Percentiles rank a stretch among this genome's conserved stretches.
phyloP scores from a whole-genome alignment of 371 early-diverging fungal genomes.

The Mucor racemosus region DNA sequence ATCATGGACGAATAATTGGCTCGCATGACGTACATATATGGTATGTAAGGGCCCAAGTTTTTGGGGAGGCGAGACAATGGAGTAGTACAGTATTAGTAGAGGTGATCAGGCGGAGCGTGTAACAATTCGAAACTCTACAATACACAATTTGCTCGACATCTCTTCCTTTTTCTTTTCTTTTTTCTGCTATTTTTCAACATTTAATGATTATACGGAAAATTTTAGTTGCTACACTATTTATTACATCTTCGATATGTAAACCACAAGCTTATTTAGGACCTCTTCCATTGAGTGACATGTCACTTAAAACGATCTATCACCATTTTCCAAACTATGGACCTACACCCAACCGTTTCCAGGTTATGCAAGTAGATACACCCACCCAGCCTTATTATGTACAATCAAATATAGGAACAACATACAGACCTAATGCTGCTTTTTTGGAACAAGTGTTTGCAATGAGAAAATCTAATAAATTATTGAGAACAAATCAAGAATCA shows the following conservation, averaged over 20 bases:
- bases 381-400: neutral
- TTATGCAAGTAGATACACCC: neutral
- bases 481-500: neutral
- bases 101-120: neutral
- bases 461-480: neutral
- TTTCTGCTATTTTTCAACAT: neutral
- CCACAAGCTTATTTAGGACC: neutral
- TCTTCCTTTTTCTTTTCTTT: neutral
- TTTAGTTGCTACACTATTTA: neutral
- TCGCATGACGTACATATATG: neutral
- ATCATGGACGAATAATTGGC: neutral
- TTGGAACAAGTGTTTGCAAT: neutral
- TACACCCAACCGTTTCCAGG: conserved; percentile 1
- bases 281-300: neutral
- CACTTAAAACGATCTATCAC: neutral
- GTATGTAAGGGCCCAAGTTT: neutral
- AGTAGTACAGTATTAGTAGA: too few relatives aligned
- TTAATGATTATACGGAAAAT: conserved; percentile 9
- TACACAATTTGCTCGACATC: neutral
- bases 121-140: neutral
- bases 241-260: neutral
- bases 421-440: neutral
- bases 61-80: neutral
- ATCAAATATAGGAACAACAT: conserved; percentile 4
- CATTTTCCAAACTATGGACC: conserved; percentile 6